Evolutionary conservation across 2,329 filamentous ascomycete species (phyloP).

Genomic region (Calycina marina): DNA sequence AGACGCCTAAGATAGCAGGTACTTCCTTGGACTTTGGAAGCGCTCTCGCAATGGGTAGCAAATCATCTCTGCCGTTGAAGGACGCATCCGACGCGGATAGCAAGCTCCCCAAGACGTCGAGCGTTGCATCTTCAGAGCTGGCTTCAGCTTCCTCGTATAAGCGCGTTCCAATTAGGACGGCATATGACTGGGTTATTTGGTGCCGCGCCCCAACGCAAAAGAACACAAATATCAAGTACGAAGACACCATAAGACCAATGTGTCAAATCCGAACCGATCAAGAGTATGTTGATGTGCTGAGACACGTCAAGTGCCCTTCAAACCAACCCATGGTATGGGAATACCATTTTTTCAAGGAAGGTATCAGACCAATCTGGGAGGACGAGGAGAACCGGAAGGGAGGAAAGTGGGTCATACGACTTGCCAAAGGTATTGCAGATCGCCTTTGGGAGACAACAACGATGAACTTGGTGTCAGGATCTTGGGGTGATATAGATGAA

Average conservation of each 20-base stretch:
- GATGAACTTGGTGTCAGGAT: slow-evolving; percentile 80
- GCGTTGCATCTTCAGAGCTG: slow-evolving; percentile 30
- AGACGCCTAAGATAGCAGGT: slow-evolving; percentile 75
- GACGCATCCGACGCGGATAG: slow-evolving; percentile 38
- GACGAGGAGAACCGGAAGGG: slow-evolving; percentile 93
- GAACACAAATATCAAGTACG: slow-evolving; percentile 82
- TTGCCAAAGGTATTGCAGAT: slow-evolving; percentile 96
- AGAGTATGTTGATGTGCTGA: slow-evolving; percentile 82
- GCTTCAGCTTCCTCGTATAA: slow-evolving; percentile 35
- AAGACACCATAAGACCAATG: slow-evolving; percentile 85
- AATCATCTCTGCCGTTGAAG: too few relatives aligned
- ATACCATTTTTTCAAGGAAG: slow-evolving; percentile 96
- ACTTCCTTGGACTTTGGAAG: slow-evolving; percentile 67
- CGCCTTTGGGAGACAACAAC: slow-evolving; percentile 94
- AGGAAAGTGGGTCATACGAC: slow-evolving; percentile 90
- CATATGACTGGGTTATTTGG: slow-evolving; percentile 77
- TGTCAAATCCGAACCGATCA: slow-evolving; percentile 71
- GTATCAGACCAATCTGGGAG: slow-evolving; percentile 94
- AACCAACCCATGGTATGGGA: slow-evolving; percentile 82
- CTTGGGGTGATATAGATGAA: slow-evolving; percentile 82
- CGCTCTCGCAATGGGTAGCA: slow-evolving; percentile 36
- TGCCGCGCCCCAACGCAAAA: slow-evolving; percentile 94
- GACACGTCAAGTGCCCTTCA: slow-evolving; percentile 81
- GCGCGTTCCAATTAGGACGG: slow-evolving; percentile 49
- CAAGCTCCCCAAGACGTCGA: slow-evolving; percentile 23